phyloP scores from a whole-genome alignment of 352 stramenopile species.

The Saprolegnia diclina region DNA sequence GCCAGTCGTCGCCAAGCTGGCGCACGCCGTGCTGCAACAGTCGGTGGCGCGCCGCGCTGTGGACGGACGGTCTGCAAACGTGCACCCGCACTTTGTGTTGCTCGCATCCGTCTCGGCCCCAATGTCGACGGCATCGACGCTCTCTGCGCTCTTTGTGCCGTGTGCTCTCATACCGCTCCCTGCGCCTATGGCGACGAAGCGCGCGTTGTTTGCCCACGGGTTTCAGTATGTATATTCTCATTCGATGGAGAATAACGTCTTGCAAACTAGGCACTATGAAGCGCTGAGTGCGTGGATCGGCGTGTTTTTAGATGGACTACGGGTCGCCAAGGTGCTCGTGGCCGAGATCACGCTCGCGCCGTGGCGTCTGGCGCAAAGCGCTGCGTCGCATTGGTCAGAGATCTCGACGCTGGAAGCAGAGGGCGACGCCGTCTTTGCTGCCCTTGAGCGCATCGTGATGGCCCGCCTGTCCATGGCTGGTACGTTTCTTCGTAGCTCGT shows the following conservation, averaged over 20 bases:
- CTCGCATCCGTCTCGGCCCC: neutral
- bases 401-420: too few species aligned
- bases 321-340: neutral
- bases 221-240: constrained; percentile 8
- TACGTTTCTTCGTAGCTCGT: too few species aligned
- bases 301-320: constrained; percentile 4
- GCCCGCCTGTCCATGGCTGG: too few species aligned
- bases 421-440: too few species aligned
- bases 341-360: neutral
- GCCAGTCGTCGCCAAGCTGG: neutral
- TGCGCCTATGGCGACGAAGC: neutral
- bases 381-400: neutral
- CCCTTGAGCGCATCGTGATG: too few species aligned
- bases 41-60: neutral
- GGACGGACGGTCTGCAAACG: neutral
- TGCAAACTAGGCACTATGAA: constrained; percentile 13
- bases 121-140: neutral
- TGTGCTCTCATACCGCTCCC: neutral
- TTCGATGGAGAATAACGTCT: too few species aligned
- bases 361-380: neutral
- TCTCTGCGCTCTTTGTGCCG: constrained; percentile 5
- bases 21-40: constrained; percentile 13
- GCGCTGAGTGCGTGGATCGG: neutral
- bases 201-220: constrained; percentile 3
- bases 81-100: constrained; percentile 13